These are phyloP conservation scores for Gracilaria gracilis DNA, from an alignment of 23 red algal species.

Conservation along the genomic window DNA sequence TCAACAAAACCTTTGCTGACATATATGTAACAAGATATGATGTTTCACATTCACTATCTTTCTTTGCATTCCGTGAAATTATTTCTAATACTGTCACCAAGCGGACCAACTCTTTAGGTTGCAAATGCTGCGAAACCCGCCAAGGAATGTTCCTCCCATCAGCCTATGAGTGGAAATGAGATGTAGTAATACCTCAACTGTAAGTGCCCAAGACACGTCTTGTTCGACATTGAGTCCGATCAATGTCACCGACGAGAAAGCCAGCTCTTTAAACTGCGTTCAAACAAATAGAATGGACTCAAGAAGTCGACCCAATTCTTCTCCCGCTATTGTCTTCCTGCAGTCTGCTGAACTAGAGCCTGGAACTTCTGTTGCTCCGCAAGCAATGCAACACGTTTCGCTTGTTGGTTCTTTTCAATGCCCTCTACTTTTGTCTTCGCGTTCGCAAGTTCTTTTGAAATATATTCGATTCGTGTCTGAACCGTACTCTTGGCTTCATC, in stretches of 20 bases:
- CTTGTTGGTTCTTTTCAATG: slow-evolving; percentile 58
- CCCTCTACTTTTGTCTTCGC: slow-evolving; percentile 46
- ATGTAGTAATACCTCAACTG: neutral
- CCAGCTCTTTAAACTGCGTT: neutral
- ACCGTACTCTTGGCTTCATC: slow-evolving; percentile 71
- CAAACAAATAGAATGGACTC: neutral
- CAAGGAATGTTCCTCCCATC: neutral
- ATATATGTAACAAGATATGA: no score
- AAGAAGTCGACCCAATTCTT: neutral
- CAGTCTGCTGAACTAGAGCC: slow-evolving; percentile 67
- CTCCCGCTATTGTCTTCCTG: slow-evolving; percentile 19
- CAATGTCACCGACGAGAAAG: neutral
- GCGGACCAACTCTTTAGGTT: no score
- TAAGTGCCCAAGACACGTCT: neutral
- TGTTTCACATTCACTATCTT: no score
- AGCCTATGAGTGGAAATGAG: neutral
- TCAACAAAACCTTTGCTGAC: no score
- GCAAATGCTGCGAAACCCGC: neutral
- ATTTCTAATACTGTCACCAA: no score
- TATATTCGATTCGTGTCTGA: slow-evolving; percentile 66
- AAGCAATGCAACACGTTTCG: slow-evolving; percentile 34
- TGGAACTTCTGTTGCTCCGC: slow-evolving; percentile 74
- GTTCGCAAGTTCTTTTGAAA: slow-evolving; percentile 63
- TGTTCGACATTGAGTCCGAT: neutral
- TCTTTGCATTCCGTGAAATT: no score